Evolutionary conservation across 305 asterid species (phyloP), one percentile per base, ranked within the genome.

Genomic region (Euphrasia arctica): DNA sequence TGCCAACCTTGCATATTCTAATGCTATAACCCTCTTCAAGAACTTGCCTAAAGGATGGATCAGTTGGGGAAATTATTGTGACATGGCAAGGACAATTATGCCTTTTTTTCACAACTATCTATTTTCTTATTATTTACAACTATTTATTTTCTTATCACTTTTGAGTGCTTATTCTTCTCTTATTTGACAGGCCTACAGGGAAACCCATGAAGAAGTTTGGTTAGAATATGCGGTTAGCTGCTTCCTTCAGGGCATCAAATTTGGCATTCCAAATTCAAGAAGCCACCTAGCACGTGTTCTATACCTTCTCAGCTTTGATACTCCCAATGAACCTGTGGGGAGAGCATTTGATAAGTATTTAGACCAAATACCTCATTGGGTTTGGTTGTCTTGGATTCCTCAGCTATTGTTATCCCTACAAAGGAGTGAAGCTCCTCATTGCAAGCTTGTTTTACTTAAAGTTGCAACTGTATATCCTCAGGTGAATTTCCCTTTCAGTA

Each of bases 331-430:
- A 71, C 80, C 98, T 47, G 99, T 91, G 51, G 99, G 99, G 55
- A 87, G 89, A 79, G 80, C 98, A 60, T 94, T 94, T 70, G 98
- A 91, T 78, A 94, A 88, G 82, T 86, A 86, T 78, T 62, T 88
- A 78, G 99, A 91, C 47, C 96, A 91, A 73, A 77, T 91, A 70
- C 99, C 99, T 51, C 80, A 91, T 54, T 94, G 98, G 99, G 97
- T 91, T 72, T 94, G 98, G 99, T 93, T 94, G 74, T 85, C 99
- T 69, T 94, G 99, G 99, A 91, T 94, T 76, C 99, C 99, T 18
- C 99, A 94, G 82, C 81, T 94, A 54, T 77, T 94, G 72, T 82
- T 91, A 68, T 94, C 98, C 58, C 81, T 94, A 64, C 99, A 94
- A 77, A 88, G 97, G 83, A 72, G 90, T 54, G 98, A 94, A 84